Evolutionary conservation across 306 rosid species (phyloP), one percentile per base, ranked within the genome.

Genomic region (Vachellia pachyceras): DNA sequence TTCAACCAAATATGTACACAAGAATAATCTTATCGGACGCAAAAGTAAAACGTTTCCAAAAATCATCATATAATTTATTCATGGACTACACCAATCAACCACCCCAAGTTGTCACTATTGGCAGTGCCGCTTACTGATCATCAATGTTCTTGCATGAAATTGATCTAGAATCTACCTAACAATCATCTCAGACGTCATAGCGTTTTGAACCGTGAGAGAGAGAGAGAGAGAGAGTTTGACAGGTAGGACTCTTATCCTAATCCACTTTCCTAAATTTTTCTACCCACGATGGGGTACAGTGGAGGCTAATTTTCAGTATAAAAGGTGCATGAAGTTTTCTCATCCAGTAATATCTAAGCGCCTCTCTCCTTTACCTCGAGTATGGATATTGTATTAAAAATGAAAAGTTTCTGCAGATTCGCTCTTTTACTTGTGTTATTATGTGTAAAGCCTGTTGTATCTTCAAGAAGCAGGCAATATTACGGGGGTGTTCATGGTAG

Each of bases 161-260:
- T 81, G 86, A 68, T 85, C 92, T 80, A 85, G 85, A 82, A 85
- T 69, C 85, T 82, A 77, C 84, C 82, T 72, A 80, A 78, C 76
- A 85, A 78, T 82, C 82, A 82, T 79, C 79, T 76, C 65, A 89
- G 23, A 86, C 84, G 84, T 85, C 91, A 87, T 39, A 76, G 85
- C 78, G 75, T 82, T 83, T 74, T 81, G 49, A 44, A 44, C 47
- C 47, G n/a, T n/a, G n/a, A n/a, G n/a, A n/a, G n/a, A n/a, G n/a
- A n/a, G n/a, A 1, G 4, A 18, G 69, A 36, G 72, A 22, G 54
- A 29, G 33, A 29, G 33, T 29, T 29, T 81, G 87, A 91, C 92
- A 88, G 85, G 87, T 88, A 57, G 82, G 89, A 57, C 76, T 68
- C 79, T 82, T 78, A 84, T 84, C 85, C 84, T 22, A 41, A 82